Percentiles rank a stretch among this genome's conserved stretches.
Evolutionary conservation across 805 yeast species (phyloP).

Genomic region (Candida qinlingensis): DNA sequence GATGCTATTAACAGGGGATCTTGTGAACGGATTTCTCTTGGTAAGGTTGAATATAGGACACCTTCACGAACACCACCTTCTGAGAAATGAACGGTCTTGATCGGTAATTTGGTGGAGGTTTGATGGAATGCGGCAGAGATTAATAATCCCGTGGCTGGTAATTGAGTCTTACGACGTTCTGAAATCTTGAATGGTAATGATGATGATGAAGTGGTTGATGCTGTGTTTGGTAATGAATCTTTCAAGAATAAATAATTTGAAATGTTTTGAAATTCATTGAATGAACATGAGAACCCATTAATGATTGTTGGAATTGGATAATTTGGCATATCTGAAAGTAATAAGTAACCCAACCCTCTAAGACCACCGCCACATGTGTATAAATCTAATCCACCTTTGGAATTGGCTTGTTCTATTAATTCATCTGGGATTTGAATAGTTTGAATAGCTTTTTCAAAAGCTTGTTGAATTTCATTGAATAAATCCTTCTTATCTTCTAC

Average conservation of each 20-base stretch:
- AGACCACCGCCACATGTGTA: constrained; percentile 74
- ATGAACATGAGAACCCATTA: constrained; percentile 61
- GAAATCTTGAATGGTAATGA: constrained; percentile 48
- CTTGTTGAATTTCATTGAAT: constrained; percentile 47
- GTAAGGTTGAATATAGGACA: constrained; percentile 56
- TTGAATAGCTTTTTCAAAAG: constrained; percentile 45
- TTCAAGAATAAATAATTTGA: constrained; percentile 48
- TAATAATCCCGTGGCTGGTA: constrained; percentile 64
- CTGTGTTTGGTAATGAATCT: constrained; percentile 35
- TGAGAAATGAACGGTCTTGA: constrained; percentile 59
- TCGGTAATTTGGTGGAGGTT: constrained; percentile 35
- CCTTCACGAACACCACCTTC: constrained; percentile 83
- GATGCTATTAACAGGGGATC: constrained; percentile 71
- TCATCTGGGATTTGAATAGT: constrained; percentile 48
- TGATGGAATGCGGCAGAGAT: constrained; percentile 59
- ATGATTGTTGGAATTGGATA: constrained; percentile 69
- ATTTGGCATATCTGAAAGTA: constrained; percentile 44
- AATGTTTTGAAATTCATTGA: constrained; percentile 44
- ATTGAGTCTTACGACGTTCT: constrained; percentile 57
- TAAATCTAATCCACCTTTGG: constrained; percentile 55
- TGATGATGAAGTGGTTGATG: constrained; percentile 1
- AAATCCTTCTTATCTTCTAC: constrained; percentile 45
- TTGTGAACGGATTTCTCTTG: constrained; percentile 50
- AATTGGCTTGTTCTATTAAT: constrained; percentile 43
- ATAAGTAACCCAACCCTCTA: constrained; percentile 61